Conservation (phyloP, 2,329 filamentous ascomycete genomes). For the Pseudopithomyces maydicus region DNA sequence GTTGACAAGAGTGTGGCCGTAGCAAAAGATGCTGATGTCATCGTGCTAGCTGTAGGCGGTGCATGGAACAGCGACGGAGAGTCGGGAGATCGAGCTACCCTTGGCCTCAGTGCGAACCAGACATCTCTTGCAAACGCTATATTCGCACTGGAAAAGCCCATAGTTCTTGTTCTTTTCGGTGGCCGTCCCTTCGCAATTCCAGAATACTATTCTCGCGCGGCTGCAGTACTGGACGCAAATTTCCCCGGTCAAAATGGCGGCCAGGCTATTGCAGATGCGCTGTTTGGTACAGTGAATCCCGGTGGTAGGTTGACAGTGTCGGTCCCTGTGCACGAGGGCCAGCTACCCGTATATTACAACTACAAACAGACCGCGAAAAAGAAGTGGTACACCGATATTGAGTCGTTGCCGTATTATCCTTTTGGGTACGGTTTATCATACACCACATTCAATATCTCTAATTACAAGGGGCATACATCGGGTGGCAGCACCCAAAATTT, state of each 20-base stretch:
- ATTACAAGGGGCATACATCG: constrained; percentile 31
- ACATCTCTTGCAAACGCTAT: constrained; percentile 45
- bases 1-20: constrained; percentile 42
- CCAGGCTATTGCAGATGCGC: constrained; percentile 74
- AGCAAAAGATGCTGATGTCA: constrained; percentile 44
- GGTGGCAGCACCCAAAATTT: constrained; percentile 31
- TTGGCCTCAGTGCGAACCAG: constrained; percentile 46
- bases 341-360: constrained; percentile 70
- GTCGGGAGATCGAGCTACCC: constrained; percentile 47
- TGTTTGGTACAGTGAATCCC: constrained; percentile 73
- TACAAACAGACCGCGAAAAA: constrained; percentile 63
- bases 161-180: constrained; percentile 50
- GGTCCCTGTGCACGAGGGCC: constrained; percentile 62
- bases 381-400: constrained; percentile 62
- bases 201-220: constrained; percentile 44
- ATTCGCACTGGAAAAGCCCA: constrained; percentile 47
- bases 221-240: constrained; percentile 49
- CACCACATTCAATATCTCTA: constrained; percentile 59
- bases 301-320: constrained; percentile 72
- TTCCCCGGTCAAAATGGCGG: constrained; percentile 72
- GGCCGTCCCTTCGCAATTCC: constrained; percentile 51
- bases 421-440: constrained; percentile 69
- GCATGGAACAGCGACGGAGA: constrained; percentile 55
- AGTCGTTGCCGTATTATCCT: constrained; percentile 58
- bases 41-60: constrained; percentile 49